Evolutionary conservation across 1,139 yeast species (phyloP).

Genomic region (Meyerozyma elateridarum): DNA sequence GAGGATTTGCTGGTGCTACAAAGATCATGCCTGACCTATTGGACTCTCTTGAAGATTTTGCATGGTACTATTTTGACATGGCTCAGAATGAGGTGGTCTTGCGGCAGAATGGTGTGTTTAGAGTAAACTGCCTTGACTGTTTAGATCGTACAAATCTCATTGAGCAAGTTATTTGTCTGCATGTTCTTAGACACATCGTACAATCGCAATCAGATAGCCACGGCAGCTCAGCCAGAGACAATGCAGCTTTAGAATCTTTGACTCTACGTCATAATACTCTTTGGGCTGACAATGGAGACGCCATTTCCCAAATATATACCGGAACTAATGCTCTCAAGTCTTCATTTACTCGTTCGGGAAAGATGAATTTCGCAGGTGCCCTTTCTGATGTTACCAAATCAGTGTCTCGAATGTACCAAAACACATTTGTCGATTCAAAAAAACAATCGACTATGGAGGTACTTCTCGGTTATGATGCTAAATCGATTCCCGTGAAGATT

Average conservation of each 20-base stretch:
- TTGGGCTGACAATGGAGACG: conserved; percentile 99
- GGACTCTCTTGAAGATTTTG: conserved; percentile 68
- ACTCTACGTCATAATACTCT: conserved; percentile 67
- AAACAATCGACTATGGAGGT: conserved; percentile 86
- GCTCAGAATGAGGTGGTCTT: conserved; percentile 44
- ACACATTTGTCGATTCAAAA: conserved; percentile 88
- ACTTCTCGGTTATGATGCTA: conserved; percentile 70
- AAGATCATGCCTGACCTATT: conserved; percentile 62
- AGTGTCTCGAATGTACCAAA: conserved; percentile 90
- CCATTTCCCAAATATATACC: conserved; percentile 91
- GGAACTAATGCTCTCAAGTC: conserved; percentile 97
- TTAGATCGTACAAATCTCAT: conserved; percentile 90
- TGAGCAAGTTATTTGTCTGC: conserved; percentile 71
- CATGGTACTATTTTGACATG: conserved; percentile 67
- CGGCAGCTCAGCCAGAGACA: conserved; percentile 19
- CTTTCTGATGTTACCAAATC: conserved; percentile 94
- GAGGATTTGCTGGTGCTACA: conserved; percentile 82
- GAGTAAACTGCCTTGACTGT: conserved; percentile 94
- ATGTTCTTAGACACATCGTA: conserved; percentile 61
- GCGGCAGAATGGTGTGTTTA: conserved; percentile 83
- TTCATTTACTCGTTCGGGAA: conserved; percentile 89
- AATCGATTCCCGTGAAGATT: conserved; percentile 64
- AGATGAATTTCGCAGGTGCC: conserved; percentile 95
- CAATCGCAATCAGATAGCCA: conserved; percentile 35
- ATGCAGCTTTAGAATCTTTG: conserved; percentile 39